Conservation (phyloP, 208 protist species). For the Leishmania arabica region DNA sequence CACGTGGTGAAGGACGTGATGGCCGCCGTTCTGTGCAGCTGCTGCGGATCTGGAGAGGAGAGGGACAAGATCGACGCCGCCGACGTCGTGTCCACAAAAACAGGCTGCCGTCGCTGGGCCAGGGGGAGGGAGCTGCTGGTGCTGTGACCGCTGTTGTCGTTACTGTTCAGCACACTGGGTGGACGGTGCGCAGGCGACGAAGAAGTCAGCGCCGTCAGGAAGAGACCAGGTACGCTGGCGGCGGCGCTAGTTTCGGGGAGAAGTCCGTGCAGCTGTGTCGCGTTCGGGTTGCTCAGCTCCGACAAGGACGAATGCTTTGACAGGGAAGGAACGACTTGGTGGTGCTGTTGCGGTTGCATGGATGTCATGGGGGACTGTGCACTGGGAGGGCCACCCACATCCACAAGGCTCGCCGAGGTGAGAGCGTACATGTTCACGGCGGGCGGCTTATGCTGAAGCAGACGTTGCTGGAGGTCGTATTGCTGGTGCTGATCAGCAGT, state of each 20-base stretch:
- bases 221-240: background rate
- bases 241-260: background rate
- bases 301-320: background rate
- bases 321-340: background rate
- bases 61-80: background rate
- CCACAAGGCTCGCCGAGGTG: background rate
- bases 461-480: background rate
- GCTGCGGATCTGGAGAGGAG: conserved; percentile 3
- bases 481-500: conserved; percentile 6
- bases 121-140: background rate
- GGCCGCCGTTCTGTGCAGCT: conserved; percentile 7
- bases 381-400: background rate
- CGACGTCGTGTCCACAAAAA: background rate
- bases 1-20: conserved; percentile 5
- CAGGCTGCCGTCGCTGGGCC: background rate
- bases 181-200: background rate
- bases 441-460: conserved; percentile 9
- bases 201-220: background rate
- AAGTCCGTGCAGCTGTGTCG: background rate
- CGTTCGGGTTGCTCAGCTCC: conserved; percentile 1
- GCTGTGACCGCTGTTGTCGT: conserved; percentile 12
- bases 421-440: conserved; percentile 12
- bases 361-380: conserved; percentile 8
- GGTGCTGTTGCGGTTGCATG: conserved; percentile 2
- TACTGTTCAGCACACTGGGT: background rate